phyloP scores from a whole-genome alignment of 192 early-diverging fungal genomes.

The Obelidium mucronatum region DNA sequence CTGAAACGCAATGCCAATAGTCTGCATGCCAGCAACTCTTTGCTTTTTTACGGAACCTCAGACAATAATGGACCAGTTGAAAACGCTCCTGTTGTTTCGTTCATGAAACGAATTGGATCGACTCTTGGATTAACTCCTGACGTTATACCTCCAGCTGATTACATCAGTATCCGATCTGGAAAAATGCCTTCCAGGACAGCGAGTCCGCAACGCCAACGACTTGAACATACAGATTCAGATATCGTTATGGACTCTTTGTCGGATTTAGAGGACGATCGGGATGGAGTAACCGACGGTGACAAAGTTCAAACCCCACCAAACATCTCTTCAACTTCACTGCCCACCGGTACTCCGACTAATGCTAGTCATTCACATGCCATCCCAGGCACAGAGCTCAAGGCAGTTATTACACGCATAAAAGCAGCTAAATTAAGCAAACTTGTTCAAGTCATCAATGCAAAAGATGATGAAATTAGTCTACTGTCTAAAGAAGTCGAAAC shows the following conservation, averaged over 20 bases:
- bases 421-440: neutral
- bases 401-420: neutral
- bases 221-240: neutral
- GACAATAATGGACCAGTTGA: neutral
- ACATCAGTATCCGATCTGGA: too few species aligned
- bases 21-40: neutral
- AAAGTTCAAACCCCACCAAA: neutral
- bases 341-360: neutral
- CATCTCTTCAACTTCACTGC: too few species aligned
- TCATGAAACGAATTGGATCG: slow-evolving; percentile 19
- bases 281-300: neutral
- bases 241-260: neutral
- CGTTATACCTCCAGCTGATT: neutral
- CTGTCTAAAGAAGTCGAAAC: neutral
- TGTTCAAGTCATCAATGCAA: neutral
- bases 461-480: neutral
- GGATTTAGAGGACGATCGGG: neutral
- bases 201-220: neutral
- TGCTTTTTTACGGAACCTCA: neutral
- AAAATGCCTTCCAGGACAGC: too few species aligned
- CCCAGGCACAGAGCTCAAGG: neutral
- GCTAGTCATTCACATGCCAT: neutral
- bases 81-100: neutral
- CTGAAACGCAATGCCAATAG: neutral
- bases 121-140: neutral